Percentiles rank a stretch among this genome's conserved stretches.
phyloP scores from a whole-genome alignment of 2,329 filamentous ascomycete species.

The Colletotrichum sp. region DNA sequence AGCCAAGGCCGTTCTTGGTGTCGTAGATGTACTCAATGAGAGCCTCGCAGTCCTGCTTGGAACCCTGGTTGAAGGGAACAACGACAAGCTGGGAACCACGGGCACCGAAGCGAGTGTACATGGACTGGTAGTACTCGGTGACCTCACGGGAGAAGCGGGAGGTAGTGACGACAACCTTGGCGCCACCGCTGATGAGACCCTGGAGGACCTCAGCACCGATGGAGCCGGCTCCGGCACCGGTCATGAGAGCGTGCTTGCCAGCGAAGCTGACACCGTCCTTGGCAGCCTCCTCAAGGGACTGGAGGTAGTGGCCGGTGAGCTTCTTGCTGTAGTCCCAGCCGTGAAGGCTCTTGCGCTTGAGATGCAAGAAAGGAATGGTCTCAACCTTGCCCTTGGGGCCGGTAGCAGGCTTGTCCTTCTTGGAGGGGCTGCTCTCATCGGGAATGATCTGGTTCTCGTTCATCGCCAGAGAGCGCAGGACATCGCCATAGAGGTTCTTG shows the following conservation, averaged over 20 bases:
- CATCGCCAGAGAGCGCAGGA: conserved; percentile 94
- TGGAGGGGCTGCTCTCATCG: conserved; percentile 63
- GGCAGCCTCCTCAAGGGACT: conserved; percentile 89
- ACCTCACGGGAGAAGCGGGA: conserved; percentile 96
- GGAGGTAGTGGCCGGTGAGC: conserved; percentile 89
- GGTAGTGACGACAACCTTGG: conserved; percentile 95
- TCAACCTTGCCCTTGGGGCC: conserved; percentile 88
- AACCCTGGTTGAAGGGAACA: conserved; percentile 98
- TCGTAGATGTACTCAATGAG: conserved; percentile 97
- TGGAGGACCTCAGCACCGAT: conserved; percentile 97
- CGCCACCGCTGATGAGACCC: conserved; percentile 93
- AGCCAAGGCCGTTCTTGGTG: conserved; percentile 92
- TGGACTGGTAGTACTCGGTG: conserved; percentile 98
- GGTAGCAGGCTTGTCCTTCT: conserved; percentile 55
- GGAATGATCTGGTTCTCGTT: conserved; percentile 97
- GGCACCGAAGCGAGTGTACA: conserved; percentile 94
- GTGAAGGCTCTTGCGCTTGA: conserved; percentile 91
- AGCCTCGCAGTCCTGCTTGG: conserved; percentile 96
- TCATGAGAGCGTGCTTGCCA: conserved; percentile 97
- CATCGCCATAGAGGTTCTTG: conserved; percentile 92
- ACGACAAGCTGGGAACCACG: conserved; percentile 96
- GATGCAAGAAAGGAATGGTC: conserved; percentile 95
- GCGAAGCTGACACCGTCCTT: conserved; percentile 88
- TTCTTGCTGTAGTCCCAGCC: conserved; percentile 99
- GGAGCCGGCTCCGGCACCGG: conserved; percentile 94